Conservation (phyloP, 352 stramenopile species). For the Phytophthora hybrid region DNA sequence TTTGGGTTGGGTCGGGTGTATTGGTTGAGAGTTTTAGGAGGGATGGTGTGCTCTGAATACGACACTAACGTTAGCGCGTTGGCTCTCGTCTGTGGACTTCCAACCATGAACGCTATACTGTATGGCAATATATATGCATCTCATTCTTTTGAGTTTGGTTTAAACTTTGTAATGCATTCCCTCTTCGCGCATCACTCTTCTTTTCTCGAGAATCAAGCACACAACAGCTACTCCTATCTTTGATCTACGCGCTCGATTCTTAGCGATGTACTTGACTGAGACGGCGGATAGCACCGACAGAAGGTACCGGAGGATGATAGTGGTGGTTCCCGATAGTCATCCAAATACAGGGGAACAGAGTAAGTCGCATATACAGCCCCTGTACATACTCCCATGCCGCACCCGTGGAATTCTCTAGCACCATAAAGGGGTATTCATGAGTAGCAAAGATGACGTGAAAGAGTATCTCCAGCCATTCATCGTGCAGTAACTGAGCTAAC, state of each 20-base stretch:
- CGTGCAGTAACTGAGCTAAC: conserved; percentile 23
- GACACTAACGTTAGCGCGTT: too few relatives aligned
- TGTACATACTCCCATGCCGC: conserved; percentile 42
- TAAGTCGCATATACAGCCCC: conserved; percentile 42
- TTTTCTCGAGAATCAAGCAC: not conserved
- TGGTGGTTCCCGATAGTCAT: conserved; percentile 50
- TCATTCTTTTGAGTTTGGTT: too few relatives aligned
- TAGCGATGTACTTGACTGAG: conserved; percentile 4
- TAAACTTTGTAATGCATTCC: too few relatives aligned
- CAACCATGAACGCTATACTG: too few relatives aligned
- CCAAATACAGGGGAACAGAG: conserved; percentile 40
- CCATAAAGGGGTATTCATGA: conserved; percentile 45
- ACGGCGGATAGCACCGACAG: not conserved
- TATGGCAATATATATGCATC: too few relatives aligned
- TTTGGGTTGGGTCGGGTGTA: too few relatives aligned
- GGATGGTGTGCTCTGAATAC: too few relatives aligned
- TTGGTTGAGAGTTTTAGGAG: too few relatives aligned
- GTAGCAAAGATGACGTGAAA: conserved; percentile 42
- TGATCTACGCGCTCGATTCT: not conserved
- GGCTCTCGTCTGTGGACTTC: too few relatives aligned
- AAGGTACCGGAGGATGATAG: conserved; percentile 8
- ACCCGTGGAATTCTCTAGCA: conserved; percentile 30
- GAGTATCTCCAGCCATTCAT: conserved; percentile 43
- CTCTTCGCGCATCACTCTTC: too few relatives aligned
- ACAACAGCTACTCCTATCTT: not conserved